Evolutionary conservation across 2,329 filamentous ascomycete species (phyloP), one percentile per base, ranked within the genome.

Genomic region (Ceratocystis papillata): DNA sequence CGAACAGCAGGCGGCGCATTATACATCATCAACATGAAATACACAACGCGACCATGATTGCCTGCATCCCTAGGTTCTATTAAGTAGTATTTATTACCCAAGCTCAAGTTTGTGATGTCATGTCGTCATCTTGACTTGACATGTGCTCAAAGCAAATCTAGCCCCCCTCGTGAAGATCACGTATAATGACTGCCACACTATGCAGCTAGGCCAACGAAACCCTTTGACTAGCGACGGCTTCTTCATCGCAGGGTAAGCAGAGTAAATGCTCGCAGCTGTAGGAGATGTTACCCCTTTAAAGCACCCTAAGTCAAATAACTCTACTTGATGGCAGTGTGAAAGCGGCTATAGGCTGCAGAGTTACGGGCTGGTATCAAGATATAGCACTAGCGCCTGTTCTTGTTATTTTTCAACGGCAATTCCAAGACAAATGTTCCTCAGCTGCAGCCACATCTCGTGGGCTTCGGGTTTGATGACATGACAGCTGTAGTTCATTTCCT

Each of bases 401-500:
- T 25, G 22, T 33, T 59, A 5, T 33, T 59, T 30, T 33, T 30
- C 17, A 7, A 37, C 17, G 53, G 33, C 33, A 41, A 59, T 59
- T 17, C 28, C 28, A 20, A 59, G 53, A 59, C 53, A 59, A n/a
- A 5, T 59, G 53, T 33, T 59, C 53, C 15, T 59, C 28, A 59
- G 12, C 25, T 59, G 53, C 53, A 59, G 53, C 53, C 53, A 59
- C 53, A 59, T 30, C 53, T 59, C 53, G 53, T 59, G 53, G 25
- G 15, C 53, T 59, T 30, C 28, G 25, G 53, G 28, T 59, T 59
- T 50, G 46, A 33, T 17, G 22, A 33, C 53, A 25, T 59, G 53
- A 59, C 53, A 59, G 53, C 28, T 59, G 53, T 59, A 59, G 7
- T 59, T 59, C 53, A 59, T 59, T 59, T 59, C 53, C 53, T 59